Evolutionary conservation across 306 rosid genomes (phyloP).

Genomic region (Pyrus pyrifolia): DNA sequence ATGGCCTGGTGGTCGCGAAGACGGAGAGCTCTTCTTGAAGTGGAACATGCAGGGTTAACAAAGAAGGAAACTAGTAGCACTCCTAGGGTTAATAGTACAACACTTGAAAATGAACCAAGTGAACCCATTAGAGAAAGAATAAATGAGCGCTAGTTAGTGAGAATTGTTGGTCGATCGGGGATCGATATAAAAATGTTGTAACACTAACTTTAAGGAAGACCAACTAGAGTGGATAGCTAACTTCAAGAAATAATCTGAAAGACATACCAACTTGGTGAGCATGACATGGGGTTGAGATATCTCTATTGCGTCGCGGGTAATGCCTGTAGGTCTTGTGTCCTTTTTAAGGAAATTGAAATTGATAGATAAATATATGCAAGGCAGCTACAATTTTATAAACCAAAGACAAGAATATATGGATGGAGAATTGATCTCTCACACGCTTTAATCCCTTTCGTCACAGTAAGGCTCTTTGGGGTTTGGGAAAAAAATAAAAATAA

Average conservation of each 20-base stretch:
- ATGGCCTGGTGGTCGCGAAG: background rate
- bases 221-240: background rate
- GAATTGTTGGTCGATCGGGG: background rate
- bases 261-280: background rate
- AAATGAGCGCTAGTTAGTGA: background rate
- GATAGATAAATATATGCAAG: background rate
- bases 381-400: background rate
- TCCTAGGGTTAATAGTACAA: background rate
- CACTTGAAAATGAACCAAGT: background rate
- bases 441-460: background rate
- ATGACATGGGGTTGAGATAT: background rate
- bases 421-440: background rate
- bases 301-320: background rate
- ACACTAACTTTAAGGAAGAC: background rate
- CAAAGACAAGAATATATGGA: background rate
- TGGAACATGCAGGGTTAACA: conserved; percentile 32
- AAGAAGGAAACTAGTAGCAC: conserved; percentile 7
- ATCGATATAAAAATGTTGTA: background rate
- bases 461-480: background rate
- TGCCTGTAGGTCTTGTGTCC: background rate
- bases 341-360: background rate
- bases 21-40: conserved; percentile 29
- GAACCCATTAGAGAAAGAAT: background rate
- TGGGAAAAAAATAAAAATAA: no score
- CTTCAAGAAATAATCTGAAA: background rate